A percentile compares a stretch with the other conserved stretches of the same genome.
These are phyloP conservation scores for Botryobasidium botryosum DNA, from an alignment of 768 basidiomycete species.

Conservation along the genomic window DNA sequence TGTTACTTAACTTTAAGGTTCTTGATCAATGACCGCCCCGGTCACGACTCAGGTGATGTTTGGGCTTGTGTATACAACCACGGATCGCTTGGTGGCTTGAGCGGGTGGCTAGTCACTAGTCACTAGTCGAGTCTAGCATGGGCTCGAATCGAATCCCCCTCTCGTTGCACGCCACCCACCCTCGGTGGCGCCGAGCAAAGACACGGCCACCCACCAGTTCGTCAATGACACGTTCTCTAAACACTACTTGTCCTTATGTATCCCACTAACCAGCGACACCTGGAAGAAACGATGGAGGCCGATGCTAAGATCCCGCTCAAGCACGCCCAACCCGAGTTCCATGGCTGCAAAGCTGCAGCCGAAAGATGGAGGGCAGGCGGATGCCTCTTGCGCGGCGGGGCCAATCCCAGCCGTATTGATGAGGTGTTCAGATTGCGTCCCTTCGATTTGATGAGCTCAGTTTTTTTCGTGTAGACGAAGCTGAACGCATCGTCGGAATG, in stretches of 20 bases:
- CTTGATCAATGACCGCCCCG: too few species aligned
- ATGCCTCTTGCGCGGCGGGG: constrained; percentile 63
- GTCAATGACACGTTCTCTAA: neutral
- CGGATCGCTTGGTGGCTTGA: too few species aligned
- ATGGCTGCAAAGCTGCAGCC: constrained; percentile 27
- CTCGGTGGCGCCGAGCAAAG: too few species aligned
- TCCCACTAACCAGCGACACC: constrained; percentile 75
- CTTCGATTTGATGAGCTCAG: neutral
- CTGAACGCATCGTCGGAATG: constrained; percentile 52
- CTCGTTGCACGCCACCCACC: too few species aligned
- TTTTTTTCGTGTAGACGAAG: constrained; percentile 37
- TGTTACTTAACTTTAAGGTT: too few species aligned
- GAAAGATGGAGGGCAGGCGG: constrained; percentile 81
- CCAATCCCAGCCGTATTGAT: constrained; percentile 82
- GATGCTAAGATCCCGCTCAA: constrained; percentile 31
- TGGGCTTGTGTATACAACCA: too few species aligned
- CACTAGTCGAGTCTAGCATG: too few species aligned
- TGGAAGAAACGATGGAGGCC: constrained; percentile 82
- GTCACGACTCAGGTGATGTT: too few species aligned
- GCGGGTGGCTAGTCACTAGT: too few species aligned
- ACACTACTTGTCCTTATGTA: constrained; percentile 28
- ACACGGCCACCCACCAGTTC: too few species aligned
- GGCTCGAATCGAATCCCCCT: too few species aligned
- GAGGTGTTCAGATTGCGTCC: constrained; percentile 19
- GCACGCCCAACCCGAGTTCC: constrained; percentile 28